These are phyloP conservation scores for Ogataea corticis DNA, from an alignment of 805 yeast species.

Conservation along the genomic window DNA sequence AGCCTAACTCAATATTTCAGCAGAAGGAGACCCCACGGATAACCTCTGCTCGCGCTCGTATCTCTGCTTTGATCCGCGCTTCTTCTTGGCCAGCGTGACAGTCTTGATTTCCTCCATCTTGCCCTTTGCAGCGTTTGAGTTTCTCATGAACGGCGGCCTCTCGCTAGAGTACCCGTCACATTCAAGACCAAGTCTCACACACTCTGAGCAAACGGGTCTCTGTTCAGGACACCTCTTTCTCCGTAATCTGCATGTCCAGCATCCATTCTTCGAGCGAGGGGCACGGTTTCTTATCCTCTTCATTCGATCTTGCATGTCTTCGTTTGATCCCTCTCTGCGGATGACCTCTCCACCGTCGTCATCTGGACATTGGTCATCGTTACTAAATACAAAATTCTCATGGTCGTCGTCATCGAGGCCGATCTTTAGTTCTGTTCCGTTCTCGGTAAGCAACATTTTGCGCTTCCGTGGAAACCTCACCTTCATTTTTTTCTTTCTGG, in stretches of 20 bases:
- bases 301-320: constrained; percentile 19
- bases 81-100: constrained; percentile 38
- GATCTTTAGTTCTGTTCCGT: constrained; percentile 11
- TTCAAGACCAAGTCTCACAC: constrained; percentile 51
- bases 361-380: constrained; percentile 7
- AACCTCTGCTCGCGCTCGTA: constrained; percentile 22
- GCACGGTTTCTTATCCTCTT: constrained; percentile 20
- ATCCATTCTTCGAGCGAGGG: constrained; percentile 45
- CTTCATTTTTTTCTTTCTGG: constrained; percentile 17
- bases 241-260: constrained; percentile 78
- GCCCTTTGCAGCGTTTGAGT: constrained; percentile 39
- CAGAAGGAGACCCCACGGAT: constrained; percentile 15
- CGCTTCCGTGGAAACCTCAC: constrained; percentile 19
- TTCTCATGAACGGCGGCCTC: constrained; percentile 57
- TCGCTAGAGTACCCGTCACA: constrained; percentile 57
- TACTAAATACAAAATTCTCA: constrained; percentile 10
- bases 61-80: constrained; percentile 34
- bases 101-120: constrained; percentile 53
- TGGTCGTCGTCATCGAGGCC: constrained; percentile 12
- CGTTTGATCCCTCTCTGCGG: constrained; percentile 5
- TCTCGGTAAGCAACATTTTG: constrained; percentile 9
- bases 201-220: constrained; percentile 59
- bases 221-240: constrained; percentile 74
- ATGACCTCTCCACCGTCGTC: constrained; percentile 6
- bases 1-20: constrained; percentile 5